Conservation (phyloP, 1,284 basidiomycete species). For the Thecaphora frezii region DNA sequence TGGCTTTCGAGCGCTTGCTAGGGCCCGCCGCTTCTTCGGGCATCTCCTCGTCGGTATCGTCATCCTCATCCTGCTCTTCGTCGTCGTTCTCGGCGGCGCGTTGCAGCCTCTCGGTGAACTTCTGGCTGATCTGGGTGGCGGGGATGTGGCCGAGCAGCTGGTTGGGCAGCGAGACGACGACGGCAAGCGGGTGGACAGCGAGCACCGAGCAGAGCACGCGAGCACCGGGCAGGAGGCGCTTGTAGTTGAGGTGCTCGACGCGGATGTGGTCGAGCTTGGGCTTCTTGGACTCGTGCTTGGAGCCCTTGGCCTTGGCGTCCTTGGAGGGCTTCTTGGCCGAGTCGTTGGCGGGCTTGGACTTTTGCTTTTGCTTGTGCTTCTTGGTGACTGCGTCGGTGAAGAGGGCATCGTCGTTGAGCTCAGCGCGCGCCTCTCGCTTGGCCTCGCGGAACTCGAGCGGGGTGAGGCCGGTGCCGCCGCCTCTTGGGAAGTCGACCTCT, state of each 20-base stretch:
- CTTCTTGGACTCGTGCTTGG: constrained; percentile 18
- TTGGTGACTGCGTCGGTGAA: constrained; percentile 61
- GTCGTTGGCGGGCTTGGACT: constrained; percentile 47
- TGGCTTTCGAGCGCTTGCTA: constrained; percentile 12
- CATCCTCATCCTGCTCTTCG: constrained; percentile 65
- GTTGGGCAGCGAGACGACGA: constrained; percentile 90
- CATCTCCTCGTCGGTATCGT: constrained; percentile 31
- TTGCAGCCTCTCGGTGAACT: constrained; percentile 71
- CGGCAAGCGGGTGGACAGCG: constrained; percentile 82
- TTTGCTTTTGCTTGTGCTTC: constrained; percentile 46
- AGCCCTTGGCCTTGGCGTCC: constrained; percentile 45
- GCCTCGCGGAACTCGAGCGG: constrained; percentile 86
- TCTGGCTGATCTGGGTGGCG: constrained; percentile 87
- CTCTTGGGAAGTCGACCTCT: constrained; percentile 85
- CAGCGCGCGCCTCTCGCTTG: constrained; percentile 78
- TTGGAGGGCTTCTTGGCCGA: constrained; percentile 53
- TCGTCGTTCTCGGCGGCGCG: constrained; percentile 59
- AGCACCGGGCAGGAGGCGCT: constrained; percentile 83
- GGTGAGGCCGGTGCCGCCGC: constrained; percentile 73
- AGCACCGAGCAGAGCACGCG: constrained; percentile 83
- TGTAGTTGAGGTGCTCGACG: constrained; percentile 92
- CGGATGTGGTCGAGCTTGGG: constrained; percentile 65
- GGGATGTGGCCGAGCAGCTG: constrained; percentile 93
- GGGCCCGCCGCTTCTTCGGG: constrained; percentile 8
- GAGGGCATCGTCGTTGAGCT: constrained; percentile 70